A percentile compares a stretch with the other conserved stretches of the same genome.
phyloP scores from a whole-genome alignment of 345 rosid genomes.

The Aurinia saxatilis region DNA sequence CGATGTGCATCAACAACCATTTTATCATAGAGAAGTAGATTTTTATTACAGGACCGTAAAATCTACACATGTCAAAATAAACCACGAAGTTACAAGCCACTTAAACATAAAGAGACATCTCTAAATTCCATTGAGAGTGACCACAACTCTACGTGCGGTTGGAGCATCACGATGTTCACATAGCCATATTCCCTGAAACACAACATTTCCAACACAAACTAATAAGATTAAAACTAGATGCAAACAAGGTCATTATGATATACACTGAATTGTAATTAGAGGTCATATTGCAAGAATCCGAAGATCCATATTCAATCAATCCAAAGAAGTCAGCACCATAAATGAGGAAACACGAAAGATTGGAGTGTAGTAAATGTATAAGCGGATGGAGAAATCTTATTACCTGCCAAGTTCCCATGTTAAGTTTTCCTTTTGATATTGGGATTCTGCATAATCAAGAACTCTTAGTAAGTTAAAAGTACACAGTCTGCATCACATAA shows the following conservation, averaged over 20 bases:
- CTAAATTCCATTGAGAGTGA: conserved; percentile 73
- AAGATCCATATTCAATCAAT: not conserved
- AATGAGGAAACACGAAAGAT: conserved; percentile 3
- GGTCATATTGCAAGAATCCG: not conserved
- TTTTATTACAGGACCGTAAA: conserved; percentile 6
- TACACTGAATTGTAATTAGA: not conserved
- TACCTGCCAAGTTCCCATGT: conserved; percentile 99
- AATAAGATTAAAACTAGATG: not conserved
- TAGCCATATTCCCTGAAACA: conserved; percentile 84
- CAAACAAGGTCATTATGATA: not conserved
- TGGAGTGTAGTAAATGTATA: not conserved
- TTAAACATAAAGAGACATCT: not conserved
- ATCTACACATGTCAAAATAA: no score
- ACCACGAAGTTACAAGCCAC: conserved; percentile 7
- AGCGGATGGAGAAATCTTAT: not conserved
- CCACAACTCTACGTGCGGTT: conserved; percentile 71
- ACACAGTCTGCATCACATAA: not conserved
- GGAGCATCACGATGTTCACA: conserved; percentile 92
- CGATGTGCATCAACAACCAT: not conserved
- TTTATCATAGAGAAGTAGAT: not conserved
- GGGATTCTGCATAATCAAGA: conserved; percentile 55
- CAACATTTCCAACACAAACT: conserved; percentile 9
- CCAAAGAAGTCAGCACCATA: not conserved
- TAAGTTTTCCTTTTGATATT: conserved; percentile 71
- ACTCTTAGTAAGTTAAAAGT: not conserved